Evolutionary conservation across 768 basidiomycete genomes (phyloP).

Genomic region (Collybia sp.): DNA sequence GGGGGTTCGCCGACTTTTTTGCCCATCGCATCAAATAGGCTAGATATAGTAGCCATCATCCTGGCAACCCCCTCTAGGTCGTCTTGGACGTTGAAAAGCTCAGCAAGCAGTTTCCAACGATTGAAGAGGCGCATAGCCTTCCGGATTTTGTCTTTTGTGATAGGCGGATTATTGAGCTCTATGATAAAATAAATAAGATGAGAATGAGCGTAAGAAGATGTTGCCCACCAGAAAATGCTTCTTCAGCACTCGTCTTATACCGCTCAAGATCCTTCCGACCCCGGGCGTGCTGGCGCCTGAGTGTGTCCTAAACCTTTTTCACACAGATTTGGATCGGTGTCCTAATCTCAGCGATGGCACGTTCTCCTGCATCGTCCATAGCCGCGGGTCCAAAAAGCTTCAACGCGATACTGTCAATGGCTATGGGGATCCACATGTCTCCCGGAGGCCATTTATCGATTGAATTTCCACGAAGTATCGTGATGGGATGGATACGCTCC

Average conservation of each 20-base stretch:
- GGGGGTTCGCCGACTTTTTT: not conserved
- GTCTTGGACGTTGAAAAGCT: constrained; percentile 1
- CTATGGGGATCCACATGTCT: constrained; percentile 4
- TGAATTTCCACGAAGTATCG: not conserved
- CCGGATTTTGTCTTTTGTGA: constrained; percentile 1
- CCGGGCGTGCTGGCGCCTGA: not conserved
- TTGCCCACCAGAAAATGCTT: constrained; percentile 7
- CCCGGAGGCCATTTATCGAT: constrained; percentile 6
- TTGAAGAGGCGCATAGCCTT: constrained; percentile 3
- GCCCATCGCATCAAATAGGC: constrained; percentile 4
- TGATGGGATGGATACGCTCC: constrained; percentile 8
- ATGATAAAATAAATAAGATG: not conserved
- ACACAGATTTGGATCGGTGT: not conserved
- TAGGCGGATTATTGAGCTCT: not conserved
- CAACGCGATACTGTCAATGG: constrained; percentile 4
- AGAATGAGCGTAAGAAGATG: not conserved
- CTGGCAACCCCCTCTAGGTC: not conserved
- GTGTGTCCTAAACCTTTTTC: constrained; percentile 4
- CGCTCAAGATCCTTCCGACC: not conserved
- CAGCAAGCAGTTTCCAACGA: constrained; percentile 1
- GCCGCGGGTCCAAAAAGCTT: constrained; percentile 8
- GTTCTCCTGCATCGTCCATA: not conserved
- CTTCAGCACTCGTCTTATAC: not conserved
- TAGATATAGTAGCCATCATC: constrained; percentile 1
- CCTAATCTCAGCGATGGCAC: not conserved